These are phyloP conservation scores for Cordyceps cateniannulata DNA, from an alignment of 2,329 filamentous ascomycete species.

Conservation along the genomic window DNA sequence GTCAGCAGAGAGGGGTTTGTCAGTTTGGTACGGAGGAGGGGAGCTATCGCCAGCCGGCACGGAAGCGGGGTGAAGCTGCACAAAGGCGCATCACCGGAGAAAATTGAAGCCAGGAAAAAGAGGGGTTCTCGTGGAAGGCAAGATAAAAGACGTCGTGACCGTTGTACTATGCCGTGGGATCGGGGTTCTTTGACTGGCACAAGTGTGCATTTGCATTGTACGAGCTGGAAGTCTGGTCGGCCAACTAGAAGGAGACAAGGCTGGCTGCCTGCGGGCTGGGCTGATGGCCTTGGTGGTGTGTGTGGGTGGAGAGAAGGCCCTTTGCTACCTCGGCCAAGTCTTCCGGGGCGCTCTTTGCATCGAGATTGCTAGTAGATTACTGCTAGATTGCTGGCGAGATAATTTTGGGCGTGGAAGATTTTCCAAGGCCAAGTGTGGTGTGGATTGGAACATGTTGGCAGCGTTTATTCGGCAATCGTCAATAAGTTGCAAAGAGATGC, in stretches of 20 bases:
- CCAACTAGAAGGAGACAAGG: neutral
- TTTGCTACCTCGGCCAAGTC: too few relatives aligned
- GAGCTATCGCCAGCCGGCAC: neutral
- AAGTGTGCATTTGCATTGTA: neutral
- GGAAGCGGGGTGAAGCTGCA: neutral
- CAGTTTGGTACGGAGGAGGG: neutral
- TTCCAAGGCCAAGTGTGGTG: neutral
- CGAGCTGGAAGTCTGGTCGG: neutral
- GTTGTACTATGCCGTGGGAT: neutral
- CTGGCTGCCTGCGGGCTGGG: neutral
- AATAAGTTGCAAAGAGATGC: neutral
- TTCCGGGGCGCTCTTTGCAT: too few relatives aligned
- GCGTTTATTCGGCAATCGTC: neutral
- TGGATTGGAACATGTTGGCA: neutral
- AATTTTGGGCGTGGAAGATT: neutral
- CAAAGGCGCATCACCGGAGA: neutral
- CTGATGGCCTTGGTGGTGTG: neutral
- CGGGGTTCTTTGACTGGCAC: neutral
- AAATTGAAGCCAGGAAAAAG: neutral
- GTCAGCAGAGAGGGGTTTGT: constrained; percentile 4
- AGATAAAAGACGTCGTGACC: neutral
- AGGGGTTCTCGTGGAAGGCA: neutral
- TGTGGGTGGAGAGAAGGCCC: too few relatives aligned
- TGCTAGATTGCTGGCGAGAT: neutral
- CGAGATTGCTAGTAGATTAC: too few relatives aligned